Base-by-base conservation (phyloP, 805 yeast species). In the Monosporozyma yasuniensis region DNA sequence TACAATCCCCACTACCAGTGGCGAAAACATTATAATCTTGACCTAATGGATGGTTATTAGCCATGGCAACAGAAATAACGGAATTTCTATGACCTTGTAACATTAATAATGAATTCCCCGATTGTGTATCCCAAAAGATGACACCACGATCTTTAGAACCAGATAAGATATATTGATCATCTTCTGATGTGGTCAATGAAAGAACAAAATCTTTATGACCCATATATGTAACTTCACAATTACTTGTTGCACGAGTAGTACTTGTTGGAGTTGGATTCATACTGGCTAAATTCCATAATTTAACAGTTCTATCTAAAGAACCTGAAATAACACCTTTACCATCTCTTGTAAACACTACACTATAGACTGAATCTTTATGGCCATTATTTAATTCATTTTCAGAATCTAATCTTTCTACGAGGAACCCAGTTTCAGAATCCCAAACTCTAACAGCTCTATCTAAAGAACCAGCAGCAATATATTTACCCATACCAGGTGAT, bases 121-220 rank as follows among this genome's bases (percentile, higher is more conserved):
- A 80, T 44, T 76, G 73, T 59, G 90, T 90, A 66, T 91, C 96
- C 99, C 99, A 91, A 73, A 91, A 85, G 54, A 90, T 85, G 49
- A 91, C 96, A 48, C 97, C 96, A 61, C 97, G 83, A 73, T 91
- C 99, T 69, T 91, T 91, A 30, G 96, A 88, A 48, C 98, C 98
- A 0, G 96, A 86, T 50, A 91, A 75, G 50, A 91, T 85, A 74
- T 87, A 91, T 66, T 87, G 84, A 61, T 86, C 87, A 67, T 88
- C 91, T 44, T 96, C 96, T 2, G 97, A 88, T 27, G 95, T 82
- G 60, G 97, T 91, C 25, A 91, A 97, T 44, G 93, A 82, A 54
- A 93, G 76, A 21, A 91, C 98, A 68, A 90, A 91, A 72, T 93
- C 98, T 71, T 87, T 87, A 73, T 91, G 99, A 37, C 98, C 99